Percentiles rank a stretch among this genome's conserved stretches.
phyloP scores from a whole-genome alignment of 495 filamentous ascomycete species.

The Penicillium crystallinum region DNA sequence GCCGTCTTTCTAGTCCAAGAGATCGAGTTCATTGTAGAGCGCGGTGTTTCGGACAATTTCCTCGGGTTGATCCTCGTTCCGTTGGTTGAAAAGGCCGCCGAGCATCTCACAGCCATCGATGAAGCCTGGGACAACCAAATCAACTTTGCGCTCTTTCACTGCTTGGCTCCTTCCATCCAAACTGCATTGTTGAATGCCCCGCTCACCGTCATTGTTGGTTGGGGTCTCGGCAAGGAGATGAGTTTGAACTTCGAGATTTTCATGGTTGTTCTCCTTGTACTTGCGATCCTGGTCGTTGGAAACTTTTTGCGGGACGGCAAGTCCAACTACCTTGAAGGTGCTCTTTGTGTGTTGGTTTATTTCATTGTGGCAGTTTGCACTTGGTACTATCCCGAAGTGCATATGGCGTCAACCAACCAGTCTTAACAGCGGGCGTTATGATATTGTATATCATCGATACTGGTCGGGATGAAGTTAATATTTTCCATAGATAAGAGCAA shows the following conservation, averaged over 20 bases:
- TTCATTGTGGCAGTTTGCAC: conserved; percentile 50
- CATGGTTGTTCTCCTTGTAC: conserved; percentile 79
- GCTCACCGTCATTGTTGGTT: conserved; percentile 76
- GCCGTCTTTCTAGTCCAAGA: conserved; percentile 77
- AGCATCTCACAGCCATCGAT: conserved; percentile 85
- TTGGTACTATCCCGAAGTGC: conserved; percentile 45
- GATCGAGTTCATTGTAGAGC: conserved; percentile 69
- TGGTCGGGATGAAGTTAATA: neutral
- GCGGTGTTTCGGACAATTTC: conserved; percentile 68
- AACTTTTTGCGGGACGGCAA: conserved; percentile 77
- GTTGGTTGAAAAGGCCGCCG: conserved; percentile 85
- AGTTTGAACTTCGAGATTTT: conserved; percentile 84
- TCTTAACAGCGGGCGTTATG: neutral
- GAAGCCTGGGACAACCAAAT: conserved; percentile 69
- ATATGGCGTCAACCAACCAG: conserved; percentile 22
- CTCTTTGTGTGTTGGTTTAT: conserved; percentile 61
- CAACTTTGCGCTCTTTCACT: conserved; percentile 88
- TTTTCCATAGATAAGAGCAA: no score
- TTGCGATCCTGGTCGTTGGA: conserved; percentile 80
- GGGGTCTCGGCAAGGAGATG: conserved; percentile 68
- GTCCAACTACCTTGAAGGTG: conserved; percentile 75
- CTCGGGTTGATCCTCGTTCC: conserved; percentile 70
- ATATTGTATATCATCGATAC: neutral
- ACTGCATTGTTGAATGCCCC: conserved; percentile 87
- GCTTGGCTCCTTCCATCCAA: conserved; percentile 82